Conservation (phyloP, 2,329 filamentous ascomycete genomes). For the Alternaria novae-zelandiae region DNA sequence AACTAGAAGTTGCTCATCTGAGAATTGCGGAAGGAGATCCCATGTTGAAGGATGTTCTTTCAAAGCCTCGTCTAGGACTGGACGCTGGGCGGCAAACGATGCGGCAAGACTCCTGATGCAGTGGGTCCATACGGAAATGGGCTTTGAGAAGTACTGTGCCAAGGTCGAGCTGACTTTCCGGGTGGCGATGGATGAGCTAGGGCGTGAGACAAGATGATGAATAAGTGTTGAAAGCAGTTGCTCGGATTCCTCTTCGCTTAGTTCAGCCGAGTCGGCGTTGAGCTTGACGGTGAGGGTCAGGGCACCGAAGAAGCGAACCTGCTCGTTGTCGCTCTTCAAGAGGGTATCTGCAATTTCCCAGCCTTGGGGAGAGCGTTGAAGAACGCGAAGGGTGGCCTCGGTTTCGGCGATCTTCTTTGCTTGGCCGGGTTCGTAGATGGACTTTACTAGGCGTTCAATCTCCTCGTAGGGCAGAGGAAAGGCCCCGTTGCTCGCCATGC, state of each 20-base stretch:
- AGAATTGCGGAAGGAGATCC: slow-evolving; percentile 56
- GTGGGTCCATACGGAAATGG: slow-evolving; percentile 69
- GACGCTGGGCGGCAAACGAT: slow-evolving; percentile 60
- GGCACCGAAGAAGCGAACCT: slow-evolving; percentile 90
- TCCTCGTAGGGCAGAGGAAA: slow-evolving; percentile 42
- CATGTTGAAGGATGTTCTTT: slow-evolving; percentile 52
- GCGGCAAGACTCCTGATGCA: slow-evolving; percentile 69
- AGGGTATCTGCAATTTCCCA: slow-evolving; percentile 86
- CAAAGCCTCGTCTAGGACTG: slow-evolving; percentile 58
- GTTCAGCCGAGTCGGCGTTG: slow-evolving; percentile 75
- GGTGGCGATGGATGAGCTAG: slow-evolving; percentile 65
- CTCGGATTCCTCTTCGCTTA: slow-evolving; percentile 44
- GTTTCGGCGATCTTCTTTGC: slow-evolving; percentile 58
- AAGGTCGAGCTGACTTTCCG: slow-evolving; percentile 80
- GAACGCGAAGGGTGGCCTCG: slow-evolving; percentile 76
- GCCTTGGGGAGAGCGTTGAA: slow-evolving; percentile 80
- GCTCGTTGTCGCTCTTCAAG: slow-evolving; percentile 70
- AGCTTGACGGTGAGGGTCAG: slow-evolving; percentile 93
- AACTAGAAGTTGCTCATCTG: slow-evolving; percentile 60
- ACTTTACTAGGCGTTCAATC: slow-evolving; percentile 56
- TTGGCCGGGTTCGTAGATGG: slow-evolving; percentile 57
- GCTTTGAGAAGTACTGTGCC: slow-evolving; percentile 76
- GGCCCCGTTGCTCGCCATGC: slow-evolving; percentile 29
- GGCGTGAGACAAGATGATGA: slow-evolving; percentile 39
- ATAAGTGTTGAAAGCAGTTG: slow-evolving; percentile 48